Evolutionary conservation across 257 asterid species (phyloP).

Genomic region (Forsythia viridissima): DNA sequence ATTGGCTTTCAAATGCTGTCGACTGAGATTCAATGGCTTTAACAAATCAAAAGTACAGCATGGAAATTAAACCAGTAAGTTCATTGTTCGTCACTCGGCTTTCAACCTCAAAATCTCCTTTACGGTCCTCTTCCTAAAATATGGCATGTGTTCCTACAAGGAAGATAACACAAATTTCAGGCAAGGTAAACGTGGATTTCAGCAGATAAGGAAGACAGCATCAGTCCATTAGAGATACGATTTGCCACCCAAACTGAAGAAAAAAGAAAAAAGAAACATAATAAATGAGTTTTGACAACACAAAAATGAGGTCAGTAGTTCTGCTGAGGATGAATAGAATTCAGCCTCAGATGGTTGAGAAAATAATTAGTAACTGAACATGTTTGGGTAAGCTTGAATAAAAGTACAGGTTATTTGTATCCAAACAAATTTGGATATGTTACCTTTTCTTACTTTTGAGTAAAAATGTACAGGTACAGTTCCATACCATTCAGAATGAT

Average conservation of each 20-base stretch:
- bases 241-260: background rate
- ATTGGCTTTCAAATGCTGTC: background rate
- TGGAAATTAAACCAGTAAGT: constrained; percentile 2
- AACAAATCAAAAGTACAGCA: background rate
- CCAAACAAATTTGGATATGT: too few species aligned
- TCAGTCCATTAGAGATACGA: background rate
- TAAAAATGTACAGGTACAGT: too few species aligned
- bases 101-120: constrained; percentile 74
- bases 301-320: background rate
- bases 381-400: too few species aligned
- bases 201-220: background rate
- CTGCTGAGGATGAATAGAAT: background rate
- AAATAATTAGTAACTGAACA: background rate
- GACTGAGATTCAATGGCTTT: background rate
- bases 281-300: background rate
- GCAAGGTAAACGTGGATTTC: background rate
- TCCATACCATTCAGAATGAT: too few species aligned
- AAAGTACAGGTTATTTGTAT: too few species aligned
- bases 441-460: too few species aligned
- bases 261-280: background rate
- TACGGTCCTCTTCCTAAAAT: constrained; percentile 76
- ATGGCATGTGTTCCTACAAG: constrained; percentile 73
- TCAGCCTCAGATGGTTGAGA: background rate
- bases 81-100: constrained; percentile 58
- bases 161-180: background rate